These are phyloP conservation scores for Cadophora malorum DNA, from an alignment of 2,329 filamentous ascomycete species.

Conservation along the genomic window DNA sequence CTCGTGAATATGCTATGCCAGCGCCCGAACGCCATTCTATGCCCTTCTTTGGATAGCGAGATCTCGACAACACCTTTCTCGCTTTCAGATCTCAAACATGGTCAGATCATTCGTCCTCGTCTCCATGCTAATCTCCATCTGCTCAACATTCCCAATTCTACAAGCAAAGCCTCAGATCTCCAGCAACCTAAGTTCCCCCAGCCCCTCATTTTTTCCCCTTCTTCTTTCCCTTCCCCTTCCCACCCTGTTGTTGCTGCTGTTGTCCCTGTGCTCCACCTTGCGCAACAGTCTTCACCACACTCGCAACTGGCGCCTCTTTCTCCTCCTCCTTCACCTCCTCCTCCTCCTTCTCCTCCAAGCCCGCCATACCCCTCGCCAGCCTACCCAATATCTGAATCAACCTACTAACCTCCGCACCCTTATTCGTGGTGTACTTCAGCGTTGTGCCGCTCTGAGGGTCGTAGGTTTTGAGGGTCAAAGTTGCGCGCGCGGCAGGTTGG, in stretches of 20 bases:
- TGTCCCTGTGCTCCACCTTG: slow-evolving; percentile 47
- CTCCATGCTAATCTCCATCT: no score
- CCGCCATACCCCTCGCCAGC: slow-evolving; percentile 73
- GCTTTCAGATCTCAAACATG: background rate
- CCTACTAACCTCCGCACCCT: slow-evolving; percentile 87
- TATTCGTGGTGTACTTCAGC: slow-evolving; percentile 90
- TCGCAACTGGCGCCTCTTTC: slow-evolving; percentile 28
- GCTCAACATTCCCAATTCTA: background rate
- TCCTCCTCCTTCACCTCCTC: slow-evolving; percentile 33
- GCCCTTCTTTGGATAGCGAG: background rate
- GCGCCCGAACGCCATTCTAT: slow-evolving; percentile 19
- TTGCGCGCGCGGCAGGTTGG: slow-evolving; percentile 61
- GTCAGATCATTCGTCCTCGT: background rate
- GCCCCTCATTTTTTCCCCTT: slow-evolving; percentile 53
- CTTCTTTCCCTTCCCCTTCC: slow-evolving; percentile 53
- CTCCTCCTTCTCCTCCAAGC: slow-evolving; percentile 52
- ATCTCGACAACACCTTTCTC: background rate
- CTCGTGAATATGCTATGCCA: slow-evolving; percentile 4
- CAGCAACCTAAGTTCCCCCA: slow-evolving; percentile 61
- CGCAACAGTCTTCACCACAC: slow-evolving; percentile 46
- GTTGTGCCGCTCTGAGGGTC: slow-evolving; percentile 81
- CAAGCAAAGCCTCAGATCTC: background rate
- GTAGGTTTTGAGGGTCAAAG: slow-evolving; percentile 86
- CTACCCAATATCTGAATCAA: slow-evolving; percentile 77
- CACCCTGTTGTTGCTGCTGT: slow-evolving; percentile 49